Base-by-base conservation (phyloP, 805 yeast species). In the Yarrowia deformans region DNA sequence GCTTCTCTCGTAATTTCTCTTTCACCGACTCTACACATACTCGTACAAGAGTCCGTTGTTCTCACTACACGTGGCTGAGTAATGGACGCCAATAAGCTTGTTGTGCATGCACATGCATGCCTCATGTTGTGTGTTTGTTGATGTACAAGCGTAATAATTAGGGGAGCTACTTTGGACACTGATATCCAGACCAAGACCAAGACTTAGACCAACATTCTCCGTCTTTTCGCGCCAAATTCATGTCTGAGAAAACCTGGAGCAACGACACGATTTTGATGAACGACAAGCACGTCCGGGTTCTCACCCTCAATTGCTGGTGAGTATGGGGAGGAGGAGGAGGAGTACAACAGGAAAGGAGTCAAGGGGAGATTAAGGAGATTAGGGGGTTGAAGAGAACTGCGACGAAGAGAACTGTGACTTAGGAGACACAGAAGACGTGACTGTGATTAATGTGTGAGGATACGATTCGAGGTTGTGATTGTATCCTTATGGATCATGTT, bases 251-350 rank as follows among this genome's bases (percentile, higher is more conserved):
- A 32, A 34, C 50, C 8, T 18, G 32, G 42, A 45, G 19, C 52
- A n/a, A 32, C 52, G 50, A 60, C 66, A 56, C 48, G 13, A 8
- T 16, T 18, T 18, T 18, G 43, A 43, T 42, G 66, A 34, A 9
- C 40, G 52, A 60, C 32, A 60, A 43, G 8, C 64, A 56, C 32
- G 66, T 60, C 13, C 19, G 66, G 34, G 66, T 60, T 7, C 6
- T 60, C 34, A 60, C 66, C 52, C 66, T 60, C 19, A 60, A 60
- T 45, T 60, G 66, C 3, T 60, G 66, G 66, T 60, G 52, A 60
- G 66, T 60, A 8, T 1, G 23, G 18, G 50, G 10, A 10, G 37
- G 13, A 12, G 2, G 16, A 7, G 6, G 29, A 18, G 35, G 54
- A 13, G 54, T n/a, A n/a, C n/a, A n/a, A n/a, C n/a, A n/a, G 12